A percentile compares a stretch with the other conserved stretches of the same genome.
These are phyloP conservation scores for Plectosphaerella sp. DNA, from an alignment of 2,329 filamentous ascomycete genomes.

Conservation along the genomic window DNA sequence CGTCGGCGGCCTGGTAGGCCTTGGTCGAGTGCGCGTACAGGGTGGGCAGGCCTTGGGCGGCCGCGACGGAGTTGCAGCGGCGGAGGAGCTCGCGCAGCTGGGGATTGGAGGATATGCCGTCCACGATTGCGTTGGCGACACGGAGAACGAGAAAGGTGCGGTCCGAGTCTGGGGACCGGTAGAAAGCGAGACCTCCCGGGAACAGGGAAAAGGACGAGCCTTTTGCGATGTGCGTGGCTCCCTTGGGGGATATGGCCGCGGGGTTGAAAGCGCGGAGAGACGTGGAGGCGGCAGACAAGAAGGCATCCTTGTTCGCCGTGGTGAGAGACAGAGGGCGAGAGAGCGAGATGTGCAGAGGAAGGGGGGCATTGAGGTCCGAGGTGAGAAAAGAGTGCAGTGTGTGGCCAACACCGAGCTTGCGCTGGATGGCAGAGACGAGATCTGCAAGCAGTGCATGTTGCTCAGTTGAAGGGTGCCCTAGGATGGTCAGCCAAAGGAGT, in stretches of 20 bases:
- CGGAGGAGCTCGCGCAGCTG: slow-evolving; percentile 59
- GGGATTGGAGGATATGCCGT: slow-evolving; percentile 35
- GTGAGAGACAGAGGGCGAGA: slow-evolving; percentile 74
- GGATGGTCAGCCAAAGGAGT: not conserved
- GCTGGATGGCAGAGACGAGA: slow-evolving; percentile 34
- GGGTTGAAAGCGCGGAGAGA: slow-evolving; percentile 23
- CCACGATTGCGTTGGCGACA: slow-evolving; percentile 30
- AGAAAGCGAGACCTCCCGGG: slow-evolving; percentile 39
- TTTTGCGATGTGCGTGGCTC: slow-evolving; percentile 12
- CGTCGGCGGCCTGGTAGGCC: not conserved
- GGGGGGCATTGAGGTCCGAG: slow-evolving; percentile 71
- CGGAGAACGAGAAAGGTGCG: slow-evolving; percentile 83
- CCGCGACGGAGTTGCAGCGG: slow-evolving; percentile 61
- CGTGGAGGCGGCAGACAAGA: slow-evolving; percentile 52
- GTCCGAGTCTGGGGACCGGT: slow-evolving; percentile 51
- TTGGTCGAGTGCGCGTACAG: slow-evolving; percentile 50
- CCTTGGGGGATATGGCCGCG: not conserved
- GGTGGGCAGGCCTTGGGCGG: slow-evolving; percentile 58
- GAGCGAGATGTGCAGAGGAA: slow-evolving; percentile 86
- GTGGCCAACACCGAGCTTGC: slow-evolving; percentile 22
- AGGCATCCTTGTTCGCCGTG: slow-evolving; percentile 67
- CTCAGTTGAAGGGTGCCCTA: slow-evolving; percentile 49
- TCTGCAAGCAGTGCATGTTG: slow-evolving; percentile 43
- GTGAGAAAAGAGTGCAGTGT: slow-evolving; percentile 64
- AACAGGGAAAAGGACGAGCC: slow-evolving; percentile 31